Evolutionary conservation across 139 green algal genomes (phyloP).

Genomic region (Coelastrella sp.): DNA sequence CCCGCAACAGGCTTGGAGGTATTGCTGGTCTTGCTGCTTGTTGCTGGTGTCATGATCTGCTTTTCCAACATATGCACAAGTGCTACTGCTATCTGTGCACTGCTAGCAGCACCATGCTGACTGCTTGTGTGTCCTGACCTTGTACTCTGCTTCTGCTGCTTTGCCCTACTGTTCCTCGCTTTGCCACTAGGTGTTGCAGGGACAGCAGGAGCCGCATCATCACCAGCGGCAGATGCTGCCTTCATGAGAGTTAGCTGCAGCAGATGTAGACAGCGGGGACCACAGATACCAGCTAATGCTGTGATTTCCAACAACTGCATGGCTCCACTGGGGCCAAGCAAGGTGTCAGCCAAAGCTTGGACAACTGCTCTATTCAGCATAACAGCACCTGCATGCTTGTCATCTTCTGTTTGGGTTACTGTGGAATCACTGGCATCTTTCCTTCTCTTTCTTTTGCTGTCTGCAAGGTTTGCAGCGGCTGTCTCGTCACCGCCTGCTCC

Average conservation of each 20-base stretch:
- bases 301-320: not conserved
- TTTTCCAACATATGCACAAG: slow-evolving; percentile 19
- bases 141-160: not conserved
- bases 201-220: not conserved
- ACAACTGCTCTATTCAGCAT: slow-evolving; percentile 29
- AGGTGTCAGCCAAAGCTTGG: slow-evolving; percentile 3
- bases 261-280: slow-evolving; percentile 47
- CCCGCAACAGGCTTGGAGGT: not conserved
- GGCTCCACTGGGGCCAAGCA: not conserved
- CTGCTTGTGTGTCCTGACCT: no score
- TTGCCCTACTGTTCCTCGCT: not conserved
- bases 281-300: not conserved
- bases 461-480: not conserved
- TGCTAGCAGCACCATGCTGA: no score
- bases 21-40: not conserved
- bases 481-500: not conserved
- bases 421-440: not conserved
- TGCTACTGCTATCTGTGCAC: slow-evolving; percentile 7
- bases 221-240: slow-evolving; percentile 1
- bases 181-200: not conserved
- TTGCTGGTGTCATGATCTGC: not conserved
- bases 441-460: slow-evolving; percentile 13
- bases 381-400: slow-evolving; percentile 8
- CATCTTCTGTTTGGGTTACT: slow-evolving; percentile 29
- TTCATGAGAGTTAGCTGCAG: slow-evolving; percentile 48